Conservation (phyloP, 23 red algal species). For the Gracilaria gracilis region DNA sequence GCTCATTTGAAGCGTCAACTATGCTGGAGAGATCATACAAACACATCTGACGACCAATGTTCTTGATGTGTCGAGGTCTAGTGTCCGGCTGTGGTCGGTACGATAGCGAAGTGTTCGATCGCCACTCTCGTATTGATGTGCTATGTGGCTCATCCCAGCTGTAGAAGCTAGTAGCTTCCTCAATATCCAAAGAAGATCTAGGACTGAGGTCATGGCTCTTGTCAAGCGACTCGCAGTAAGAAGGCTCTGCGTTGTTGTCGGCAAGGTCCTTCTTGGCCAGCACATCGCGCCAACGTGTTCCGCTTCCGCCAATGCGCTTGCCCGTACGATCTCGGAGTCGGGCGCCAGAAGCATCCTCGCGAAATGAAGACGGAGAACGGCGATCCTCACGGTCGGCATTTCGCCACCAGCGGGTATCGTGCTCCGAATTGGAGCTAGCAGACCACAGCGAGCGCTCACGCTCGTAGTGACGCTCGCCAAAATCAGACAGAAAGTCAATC, state of each 20-base stretch:
- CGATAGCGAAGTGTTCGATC: conserved; percentile 49
- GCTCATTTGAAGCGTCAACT: conserved; percentile 65
- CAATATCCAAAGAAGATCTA: conserved; percentile 59
- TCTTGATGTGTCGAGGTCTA: conserved; percentile 46
- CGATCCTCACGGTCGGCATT: conserved; percentile 34
- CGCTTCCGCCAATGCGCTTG: conserved; percentile 24
- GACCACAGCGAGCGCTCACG: conserved; percentile 32
- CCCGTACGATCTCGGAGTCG: conserved; percentile 11
- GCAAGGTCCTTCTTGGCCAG: conserved; percentile 52
- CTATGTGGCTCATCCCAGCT: conserved; percentile 65
- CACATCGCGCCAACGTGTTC: conserved; percentile 36
- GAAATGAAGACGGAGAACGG: conserved; percentile 33
- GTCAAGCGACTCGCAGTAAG: conserved; percentile 30
- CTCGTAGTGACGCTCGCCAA: conserved; percentile 16
- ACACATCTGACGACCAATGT: conserved; percentile 65
- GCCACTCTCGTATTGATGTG: conserved; percentile 57
- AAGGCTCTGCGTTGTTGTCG: conserved; percentile 22
- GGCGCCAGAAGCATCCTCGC: conserved; percentile 19
- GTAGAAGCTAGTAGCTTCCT: conserved; percentile 62
- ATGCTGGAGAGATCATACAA: conserved; percentile 58
- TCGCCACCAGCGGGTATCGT: conserved; percentile 9
- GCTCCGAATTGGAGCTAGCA: conserved; percentile 4
- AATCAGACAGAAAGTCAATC: conserved; percentile 21
- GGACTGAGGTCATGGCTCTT: conserved; percentile 38
- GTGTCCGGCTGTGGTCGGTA: conserved; percentile 42